Evolutionary conservation across 2,329 filamentous ascomycete species (phyloP).

Genomic region (Cladosporium sp.): DNA sequence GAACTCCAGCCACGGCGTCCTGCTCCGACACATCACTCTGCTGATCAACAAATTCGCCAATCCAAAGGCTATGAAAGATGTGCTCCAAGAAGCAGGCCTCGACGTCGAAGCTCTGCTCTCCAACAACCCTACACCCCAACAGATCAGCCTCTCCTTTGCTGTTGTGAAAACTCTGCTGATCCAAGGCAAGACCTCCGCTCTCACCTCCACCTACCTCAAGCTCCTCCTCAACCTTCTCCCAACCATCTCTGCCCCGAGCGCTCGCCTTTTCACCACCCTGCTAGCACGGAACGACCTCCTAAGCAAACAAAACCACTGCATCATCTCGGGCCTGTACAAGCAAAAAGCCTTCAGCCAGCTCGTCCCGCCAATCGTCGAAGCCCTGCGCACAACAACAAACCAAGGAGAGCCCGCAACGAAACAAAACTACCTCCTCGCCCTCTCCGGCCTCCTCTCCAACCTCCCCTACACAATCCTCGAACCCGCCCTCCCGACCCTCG

Average conservation of each 20-base stretch:
- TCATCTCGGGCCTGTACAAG: conserved; percentile 58
- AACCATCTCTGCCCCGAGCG: conserved; percentile 43
- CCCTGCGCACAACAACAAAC: conserved; percentile 41
- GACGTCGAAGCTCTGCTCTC: conserved; percentile 38
- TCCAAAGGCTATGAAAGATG: conserved; percentile 35
- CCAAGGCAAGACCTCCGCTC: conserved; percentile 46
- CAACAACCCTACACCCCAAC: conserved; percentile 32
- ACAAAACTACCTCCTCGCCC: conserved; percentile 59
- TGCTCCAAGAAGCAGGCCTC: conserved; percentile 24
- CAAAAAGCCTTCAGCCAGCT: conserved; percentile 60
- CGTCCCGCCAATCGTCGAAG: conserved; percentile 52
- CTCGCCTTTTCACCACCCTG: conserved; percentile 56
- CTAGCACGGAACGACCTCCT: conserved; percentile 59
- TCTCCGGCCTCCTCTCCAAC: conserved; percentile 58
- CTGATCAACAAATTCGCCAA: conserved; percentile 47
- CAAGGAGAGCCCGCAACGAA: conserved; percentile 38
- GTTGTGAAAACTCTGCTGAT: conserved; percentile 58
- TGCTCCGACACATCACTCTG: conserved; percentile 43
- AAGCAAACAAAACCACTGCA: conserved; percentile 57
- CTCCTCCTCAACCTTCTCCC: conserved; percentile 49
- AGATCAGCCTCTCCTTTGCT: conserved; percentile 56
- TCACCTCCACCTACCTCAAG: conserved; percentile 40
- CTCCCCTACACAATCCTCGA: conserved; percentile 58
- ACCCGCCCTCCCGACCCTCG: conserved; percentile 53
- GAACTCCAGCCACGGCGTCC: conserved; percentile 28